These are phyloP conservation scores for Pseudogymnoascus destructans DNA, from an alignment of 2,329 filamentous ascomycete genomes.

Conservation along the genomic window DNA sequence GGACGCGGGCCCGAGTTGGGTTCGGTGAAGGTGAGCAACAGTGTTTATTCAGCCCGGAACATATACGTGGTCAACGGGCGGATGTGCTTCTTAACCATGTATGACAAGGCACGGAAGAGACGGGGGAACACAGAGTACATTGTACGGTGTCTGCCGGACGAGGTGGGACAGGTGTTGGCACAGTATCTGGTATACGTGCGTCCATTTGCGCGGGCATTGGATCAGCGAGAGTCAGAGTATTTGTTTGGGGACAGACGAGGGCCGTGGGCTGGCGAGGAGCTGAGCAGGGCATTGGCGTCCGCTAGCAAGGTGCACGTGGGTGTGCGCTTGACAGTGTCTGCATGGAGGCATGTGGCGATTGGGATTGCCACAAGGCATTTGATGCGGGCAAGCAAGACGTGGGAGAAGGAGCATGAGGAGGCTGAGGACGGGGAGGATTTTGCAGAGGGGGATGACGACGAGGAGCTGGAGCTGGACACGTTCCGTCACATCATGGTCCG, in stretches of 20 bases:
- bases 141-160: not conserved
- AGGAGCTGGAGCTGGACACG: too few species aligned
- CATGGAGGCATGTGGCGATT: too few species aligned
- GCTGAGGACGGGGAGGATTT: too few species aligned
- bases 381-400: too few species aligned
- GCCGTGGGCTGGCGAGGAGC: too few species aligned
- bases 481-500: too few species aligned
- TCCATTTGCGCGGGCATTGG: slow-evolving; percentile 9
- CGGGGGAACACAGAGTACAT: slow-evolving; percentile 13
- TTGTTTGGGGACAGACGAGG: not conserved
- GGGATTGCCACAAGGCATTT: too few species aligned
- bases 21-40: slow-evolving; percentile 13
- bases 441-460: too few species aligned
- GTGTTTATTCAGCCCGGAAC: slow-evolving; percentile 10
- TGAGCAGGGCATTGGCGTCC: too few species aligned
- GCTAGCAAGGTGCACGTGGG: too few species aligned
- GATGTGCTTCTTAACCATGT: slow-evolving; percentile 10
- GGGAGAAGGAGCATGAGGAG: too few species aligned
- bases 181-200: slow-evolving; percentile 7
- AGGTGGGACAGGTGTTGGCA: slow-evolving; percentile 7
- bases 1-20: slow-evolving; percentile 9
- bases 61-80: slow-evolving; percentile 12
- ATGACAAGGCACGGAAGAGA: slow-evolving; percentile 10
- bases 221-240: not conserved
- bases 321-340: too few species aligned